Conservation (phyloP, 2,329 filamentous ascomycete genomes). For the Diaporthe sp. region DNA sequence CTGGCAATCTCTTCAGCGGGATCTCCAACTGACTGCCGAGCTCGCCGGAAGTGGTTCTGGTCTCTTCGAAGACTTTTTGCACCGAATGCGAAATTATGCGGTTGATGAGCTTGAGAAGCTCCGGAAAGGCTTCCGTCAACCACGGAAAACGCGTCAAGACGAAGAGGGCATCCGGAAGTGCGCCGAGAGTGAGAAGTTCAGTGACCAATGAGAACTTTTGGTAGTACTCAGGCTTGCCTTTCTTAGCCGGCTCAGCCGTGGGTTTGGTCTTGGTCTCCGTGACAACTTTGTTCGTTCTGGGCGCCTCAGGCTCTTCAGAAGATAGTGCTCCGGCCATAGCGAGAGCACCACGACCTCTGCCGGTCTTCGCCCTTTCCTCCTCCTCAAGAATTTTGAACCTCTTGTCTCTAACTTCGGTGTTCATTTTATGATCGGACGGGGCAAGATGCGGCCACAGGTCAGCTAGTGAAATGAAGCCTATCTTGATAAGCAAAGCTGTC, state of each 20-base stretch:
- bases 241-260: constrained; percentile 54
- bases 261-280: constrained; percentile 65
- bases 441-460: constrained; percentile 95
- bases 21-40: constrained; percentile 30
- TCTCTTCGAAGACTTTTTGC: constrained; percentile 74
- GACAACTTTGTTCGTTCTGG: constrained; percentile 69
- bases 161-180: constrained; percentile 91
- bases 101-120: constrained; percentile 83
- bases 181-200: constrained; percentile 89
- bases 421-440: constrained; percentile 87
- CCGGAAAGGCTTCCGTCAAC: constrained; percentile 87
- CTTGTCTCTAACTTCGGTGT: constrained; percentile 73
- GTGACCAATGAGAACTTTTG: constrained; percentile 90
- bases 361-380: constrained; percentile 78
- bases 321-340: constrained; percentile 87
- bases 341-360: constrained; percentile 83
- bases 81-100: constrained; percentile 88
- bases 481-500: constrained; percentile 92
- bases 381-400: constrained; percentile 83
- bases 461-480: constrained; percentile 92
- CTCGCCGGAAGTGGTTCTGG: constrained; percentile 44
- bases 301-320: constrained; percentile 72
- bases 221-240: constrained; percentile 65
- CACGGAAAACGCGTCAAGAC: constrained; percentile 90
- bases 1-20: constrained; percentile 56